Evolutionary conservation across 2,329 filamentous ascomycete genomes (phyloP).

Genomic region (Diaporthe sp.): DNA sequence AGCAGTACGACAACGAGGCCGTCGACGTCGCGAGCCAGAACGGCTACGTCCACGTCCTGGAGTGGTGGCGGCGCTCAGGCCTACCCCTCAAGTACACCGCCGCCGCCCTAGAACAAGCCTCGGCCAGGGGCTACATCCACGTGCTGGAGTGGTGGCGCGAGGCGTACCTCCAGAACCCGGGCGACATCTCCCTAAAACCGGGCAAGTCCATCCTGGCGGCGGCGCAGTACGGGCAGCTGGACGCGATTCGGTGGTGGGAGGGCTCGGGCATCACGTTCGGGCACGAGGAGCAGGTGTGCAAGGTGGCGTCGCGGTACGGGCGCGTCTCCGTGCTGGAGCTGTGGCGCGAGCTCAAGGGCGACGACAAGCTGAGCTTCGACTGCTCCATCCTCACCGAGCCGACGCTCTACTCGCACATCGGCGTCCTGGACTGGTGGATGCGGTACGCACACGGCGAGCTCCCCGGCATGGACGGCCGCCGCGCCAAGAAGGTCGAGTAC

Average conservation of each 20-base stretch:
- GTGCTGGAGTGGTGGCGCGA: constrained; percentile 96
- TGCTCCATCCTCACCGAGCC: constrained; percentile 75
- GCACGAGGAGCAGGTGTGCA: constrained; percentile 84
- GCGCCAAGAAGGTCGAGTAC: constrained; percentile 83
- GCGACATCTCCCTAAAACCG: constrained; percentile 72
- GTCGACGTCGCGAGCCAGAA: constrained; percentile 88
- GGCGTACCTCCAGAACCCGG: constrained; percentile 68
- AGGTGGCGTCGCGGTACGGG: constrained; percentile 85
- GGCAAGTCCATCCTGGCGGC: constrained; percentile 87
- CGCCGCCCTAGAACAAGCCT: constrained; percentile 87
- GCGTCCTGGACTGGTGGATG: constrained; percentile 94
- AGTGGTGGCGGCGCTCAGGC: constrained; percentile 87
- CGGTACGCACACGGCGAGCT: constrained; percentile 69
- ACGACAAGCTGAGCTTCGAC: constrained; percentile 54
- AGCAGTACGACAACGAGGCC: constrained; percentile 86
- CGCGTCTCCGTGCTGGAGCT: constrained; percentile 85
- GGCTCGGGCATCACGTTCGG: constrained; percentile 81
- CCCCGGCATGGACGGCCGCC: constrained; percentile 63
- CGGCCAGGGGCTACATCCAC: constrained; percentile 82
- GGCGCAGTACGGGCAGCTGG: constrained; percentile 82
- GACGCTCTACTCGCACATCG: constrained; percentile 86
- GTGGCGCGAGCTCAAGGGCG: constrained; percentile 81
- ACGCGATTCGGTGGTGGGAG: constrained; percentile 89
- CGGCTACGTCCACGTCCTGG: constrained; percentile 85
- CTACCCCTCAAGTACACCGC: constrained; percentile 88